Conservation (phyloP, 345 rosid species). For the Atalantia buxifolia region DNA sequence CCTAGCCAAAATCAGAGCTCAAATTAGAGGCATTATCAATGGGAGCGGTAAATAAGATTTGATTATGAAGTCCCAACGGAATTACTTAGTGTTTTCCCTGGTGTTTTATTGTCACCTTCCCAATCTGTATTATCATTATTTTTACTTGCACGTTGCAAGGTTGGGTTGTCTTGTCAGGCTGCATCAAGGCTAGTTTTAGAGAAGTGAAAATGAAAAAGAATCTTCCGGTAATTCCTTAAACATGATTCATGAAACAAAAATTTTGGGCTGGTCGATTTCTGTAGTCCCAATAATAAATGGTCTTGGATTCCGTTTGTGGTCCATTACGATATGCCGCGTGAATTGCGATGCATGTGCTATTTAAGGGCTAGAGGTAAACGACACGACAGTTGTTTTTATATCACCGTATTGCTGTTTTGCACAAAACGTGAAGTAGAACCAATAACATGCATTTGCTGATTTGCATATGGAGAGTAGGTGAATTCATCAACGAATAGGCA, state of each 20-base stretch:
- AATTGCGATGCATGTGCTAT: not conserved
- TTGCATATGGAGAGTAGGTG: not conserved
- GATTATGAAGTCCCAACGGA: not conserved
- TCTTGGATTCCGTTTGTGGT: not conserved
- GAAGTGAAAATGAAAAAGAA: not conserved
- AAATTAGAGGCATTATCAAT: not conserved
- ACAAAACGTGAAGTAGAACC: too few species aligned
- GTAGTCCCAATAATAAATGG: not conserved
- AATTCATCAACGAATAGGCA: not conserved
- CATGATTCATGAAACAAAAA: not conserved
- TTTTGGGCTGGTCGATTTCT: not conserved
- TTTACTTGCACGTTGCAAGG: not conserved
- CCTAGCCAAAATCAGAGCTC: not conserved
- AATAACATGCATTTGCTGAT: too few species aligned
- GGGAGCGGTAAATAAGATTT: not conserved
- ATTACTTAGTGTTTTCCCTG: not conserved
- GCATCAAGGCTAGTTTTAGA: not conserved
- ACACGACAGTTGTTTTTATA: not conserved
- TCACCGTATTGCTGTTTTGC: not conserved
- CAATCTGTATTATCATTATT: not conserved
- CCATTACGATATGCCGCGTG: not conserved
- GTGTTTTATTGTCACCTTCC: not conserved
- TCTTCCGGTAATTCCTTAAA: not conserved
- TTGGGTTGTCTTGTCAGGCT: not conserved
- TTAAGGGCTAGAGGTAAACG: not conserved